A percentile compares a stretch with the other conserved stretches of the same genome.
These are phyloP conservation scores for Trametes elegans DNA, from an alignment of 768 basidiomycete species.

Conservation along the genomic window DNA sequence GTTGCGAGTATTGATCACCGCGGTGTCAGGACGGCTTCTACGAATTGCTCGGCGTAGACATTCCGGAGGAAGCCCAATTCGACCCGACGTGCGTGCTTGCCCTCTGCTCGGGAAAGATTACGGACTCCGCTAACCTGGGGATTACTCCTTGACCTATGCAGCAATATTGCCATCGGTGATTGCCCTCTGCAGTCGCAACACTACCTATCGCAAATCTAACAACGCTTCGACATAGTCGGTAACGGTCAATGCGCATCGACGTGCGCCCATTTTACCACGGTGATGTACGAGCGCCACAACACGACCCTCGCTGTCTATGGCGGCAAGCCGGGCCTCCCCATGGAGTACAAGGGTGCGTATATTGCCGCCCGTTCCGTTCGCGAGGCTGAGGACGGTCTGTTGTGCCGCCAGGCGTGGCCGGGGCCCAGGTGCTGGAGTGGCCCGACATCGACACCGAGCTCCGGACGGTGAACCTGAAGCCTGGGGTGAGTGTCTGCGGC, in stretches of 20 bases:
- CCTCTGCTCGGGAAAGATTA: too few relatives aligned
- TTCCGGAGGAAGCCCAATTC: constrained; percentile 48
- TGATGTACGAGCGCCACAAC: constrained; percentile 56
- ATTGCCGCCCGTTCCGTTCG: constrained; percentile 1
- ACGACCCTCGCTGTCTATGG: constrained; percentile 57
- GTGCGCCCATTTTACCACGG: constrained; percentile 60
- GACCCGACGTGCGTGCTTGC: constrained; percentile 35
- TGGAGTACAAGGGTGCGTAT: constrained; percentile 46
- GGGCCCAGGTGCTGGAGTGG: constrained; percentile 65
- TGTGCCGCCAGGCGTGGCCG: constrained; percentile 44
- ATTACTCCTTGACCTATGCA: too few relatives aligned
- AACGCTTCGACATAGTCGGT: constrained; percentile 17
- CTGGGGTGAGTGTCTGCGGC: constrained; percentile 25
- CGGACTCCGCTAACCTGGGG: too few relatives aligned
- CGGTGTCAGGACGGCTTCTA: constrained; percentile 37
- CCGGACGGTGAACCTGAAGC: constrained; percentile 43
- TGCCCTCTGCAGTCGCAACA: too few relatives aligned
- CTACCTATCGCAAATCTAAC: neutral
- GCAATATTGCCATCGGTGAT: constrained; percentile 28
- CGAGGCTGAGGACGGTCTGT: neutral
- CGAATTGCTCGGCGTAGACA: constrained; percentile 25
- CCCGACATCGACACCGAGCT: constrained; percentile 57
- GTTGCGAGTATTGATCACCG: too few relatives aligned
- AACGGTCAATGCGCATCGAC: constrained; percentile 52
- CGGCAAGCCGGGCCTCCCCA: constrained; percentile 48